Evolutionary conservation across 1,284 basidiomycete species (phyloP).

Genomic region (Leccinum fuscescens): DNA sequence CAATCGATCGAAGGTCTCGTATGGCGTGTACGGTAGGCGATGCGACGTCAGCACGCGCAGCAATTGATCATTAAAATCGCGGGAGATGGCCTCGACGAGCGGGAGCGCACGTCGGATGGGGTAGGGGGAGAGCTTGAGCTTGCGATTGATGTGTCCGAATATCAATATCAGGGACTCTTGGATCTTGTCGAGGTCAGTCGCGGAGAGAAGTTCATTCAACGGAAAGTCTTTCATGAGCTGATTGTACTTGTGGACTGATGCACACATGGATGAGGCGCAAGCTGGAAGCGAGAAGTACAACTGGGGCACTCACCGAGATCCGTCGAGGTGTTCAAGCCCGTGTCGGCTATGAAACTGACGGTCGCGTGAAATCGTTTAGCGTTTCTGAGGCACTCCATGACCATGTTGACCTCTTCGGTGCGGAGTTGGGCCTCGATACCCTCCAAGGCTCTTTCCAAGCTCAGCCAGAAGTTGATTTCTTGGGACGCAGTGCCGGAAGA

Average conservation of each 20-base stretch:
- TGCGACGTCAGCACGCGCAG: slow-evolving; percentile 89
- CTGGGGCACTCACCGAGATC: slow-evolving; percentile 63
- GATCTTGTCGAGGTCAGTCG: slow-evolving; percentile 94
- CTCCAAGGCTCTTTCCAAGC: slow-evolving; percentile 82
- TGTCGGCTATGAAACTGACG: slow-evolving; percentile 97
- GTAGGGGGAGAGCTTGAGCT: slow-evolving; percentile 93
- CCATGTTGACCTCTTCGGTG: slow-evolving; percentile 91
- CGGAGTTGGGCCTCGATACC: slow-evolving; percentile 90
- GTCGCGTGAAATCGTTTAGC: slow-evolving; percentile 98
- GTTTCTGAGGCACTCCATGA: slow-evolving; percentile 92
- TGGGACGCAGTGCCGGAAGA: slow-evolving; percentile 94
- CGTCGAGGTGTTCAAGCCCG: slow-evolving; percentile 90
- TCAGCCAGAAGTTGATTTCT: slow-evolving; percentile 64
- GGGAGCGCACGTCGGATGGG: slow-evolving; percentile 94
- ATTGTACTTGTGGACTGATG: slow-evolving; percentile 92
- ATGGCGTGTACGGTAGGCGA: slow-evolving; percentile 90
- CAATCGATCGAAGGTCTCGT: slow-evolving; percentile 88
- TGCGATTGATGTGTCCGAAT: slow-evolving; percentile 94
- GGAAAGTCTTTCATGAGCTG: slow-evolving; percentile 99
- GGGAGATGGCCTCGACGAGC: slow-evolving; percentile 96
- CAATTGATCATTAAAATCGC: slow-evolving; percentile 94
- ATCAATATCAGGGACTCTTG: slow-evolving; percentile 86
- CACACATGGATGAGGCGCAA: slow-evolving; percentile 36
- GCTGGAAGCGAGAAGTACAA: background rate
- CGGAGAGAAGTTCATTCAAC: slow-evolving; percentile 91